A percentile compares a stretch with the other conserved stretches of the same genome.
Conservation (phyloP, 2,329 filamentous ascomycete genomes). For the Talaromyces sp. region DNA sequence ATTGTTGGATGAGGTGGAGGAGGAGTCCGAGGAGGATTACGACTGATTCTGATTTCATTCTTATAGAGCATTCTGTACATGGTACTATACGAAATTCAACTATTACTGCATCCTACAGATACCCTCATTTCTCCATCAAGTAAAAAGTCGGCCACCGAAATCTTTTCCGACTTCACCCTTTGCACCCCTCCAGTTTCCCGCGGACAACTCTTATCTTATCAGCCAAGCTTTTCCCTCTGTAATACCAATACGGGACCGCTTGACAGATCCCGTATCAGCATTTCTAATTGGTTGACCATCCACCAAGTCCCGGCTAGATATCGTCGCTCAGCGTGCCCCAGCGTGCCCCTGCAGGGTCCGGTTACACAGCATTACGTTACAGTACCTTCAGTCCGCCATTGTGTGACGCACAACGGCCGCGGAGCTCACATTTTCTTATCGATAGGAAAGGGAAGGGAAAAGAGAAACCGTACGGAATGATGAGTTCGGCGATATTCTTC, state of each 20-base stretch:
- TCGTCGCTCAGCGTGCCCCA: not conserved
- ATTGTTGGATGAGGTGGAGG: slow-evolving; percentile 18
- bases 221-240: not conserved
- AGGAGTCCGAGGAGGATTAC: slow-evolving; percentile 10
- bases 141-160: slow-evolving; percentile 9
- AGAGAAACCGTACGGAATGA: not conserved
- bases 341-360: not conserved
- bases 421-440: slow-evolving; percentile 13
- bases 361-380: slow-evolving; percentile 8
- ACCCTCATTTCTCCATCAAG: not conserved
- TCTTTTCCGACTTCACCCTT: slow-evolving; percentile 7
- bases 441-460: slow-evolving; percentile 8
- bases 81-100: not conserved
- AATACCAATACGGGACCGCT: slow-evolving; percentile 12
- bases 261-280: not conserved
- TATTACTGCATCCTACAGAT: not conserved
- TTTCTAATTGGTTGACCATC: not conserved
- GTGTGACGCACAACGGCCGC: slow-evolving; percentile 6
- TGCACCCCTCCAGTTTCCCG: slow-evolving; percentile 11
- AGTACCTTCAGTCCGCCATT: not conserved
- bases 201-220: slow-evolving; percentile 15
- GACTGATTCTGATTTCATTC: not conserved
- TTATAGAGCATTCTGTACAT: not conserved
- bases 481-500: not conserved
- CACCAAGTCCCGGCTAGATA: not conserved